Evolutionary conservation across 1,284 basidiomycete genomes (phyloP), one percentile per base, ranked within the genome.

Genomic region (Apiotrichum akiyoshidainum): DNA sequence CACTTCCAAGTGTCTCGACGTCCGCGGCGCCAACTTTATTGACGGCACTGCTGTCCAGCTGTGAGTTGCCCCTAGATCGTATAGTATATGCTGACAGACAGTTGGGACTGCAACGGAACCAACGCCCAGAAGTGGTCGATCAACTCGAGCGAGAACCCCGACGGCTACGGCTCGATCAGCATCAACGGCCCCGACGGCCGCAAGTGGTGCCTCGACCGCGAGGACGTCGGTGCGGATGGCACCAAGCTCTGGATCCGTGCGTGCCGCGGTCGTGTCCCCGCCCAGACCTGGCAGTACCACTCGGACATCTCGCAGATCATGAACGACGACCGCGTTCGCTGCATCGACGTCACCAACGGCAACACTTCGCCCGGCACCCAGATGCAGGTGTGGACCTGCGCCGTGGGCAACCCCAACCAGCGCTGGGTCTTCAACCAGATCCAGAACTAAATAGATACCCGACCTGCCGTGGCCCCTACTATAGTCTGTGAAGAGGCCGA

Each of bases 331-430:
- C 42, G 42, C 42, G 42, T 44, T 5, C 42, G 42, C 33, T 67
- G 65, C 51, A 50, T 67, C 54, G 68, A 67, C 46, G 57, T 69
- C 19, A 61, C 59, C 11, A 63, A 69, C 51, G 58, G 56, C 42
- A 59, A 61, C 56, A 40, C 52, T n/a, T n/a, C 37, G 40, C 52
- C 46, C 42, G 54, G 57, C 17, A 22, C 22, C 37, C 39, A 31
- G 31, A 54, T 64, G 14, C 68, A 70, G 60, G 54, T 58, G 31
- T 68, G 65, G 64, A 37, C 57, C 44, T 68, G 66, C 50, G 51
- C 52, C 45, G 60, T 56, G 13, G 59, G 55, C 37, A 65, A 68
- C 58, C 46, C 51, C 21, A 64, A 68, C 53, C 68, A 69, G 59
- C 51, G 59, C 35, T 57, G 59, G 59, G 46, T 5, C n/a, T 44